A percentile compares a stretch with the other conserved stretches of the same genome.
Evolutionary conservation across 805 yeast species (phyloP).

Genomic region (Nakazawaea sp.): DNA sequence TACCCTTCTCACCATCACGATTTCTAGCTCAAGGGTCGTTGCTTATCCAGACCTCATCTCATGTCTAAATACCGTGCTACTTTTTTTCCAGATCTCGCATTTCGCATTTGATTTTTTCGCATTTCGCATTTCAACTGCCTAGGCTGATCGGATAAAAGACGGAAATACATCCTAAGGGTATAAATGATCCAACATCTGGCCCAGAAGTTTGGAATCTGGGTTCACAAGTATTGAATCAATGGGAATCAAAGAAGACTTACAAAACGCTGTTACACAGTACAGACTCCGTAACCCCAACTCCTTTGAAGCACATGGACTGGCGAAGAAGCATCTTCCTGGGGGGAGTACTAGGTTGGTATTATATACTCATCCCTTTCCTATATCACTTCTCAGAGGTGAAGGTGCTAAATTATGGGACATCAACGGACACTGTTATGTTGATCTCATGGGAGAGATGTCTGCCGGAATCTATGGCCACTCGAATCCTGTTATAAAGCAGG

Average conservation of each 20-base stretch:
- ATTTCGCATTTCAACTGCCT: not conserved
- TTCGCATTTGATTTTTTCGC: not conserved
- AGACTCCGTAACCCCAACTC: conserved; percentile 9
- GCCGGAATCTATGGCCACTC: conserved; percentile 14
- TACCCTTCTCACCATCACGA: conserved; percentile 1
- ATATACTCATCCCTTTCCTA: conserved; percentile 13
- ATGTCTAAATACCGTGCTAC: too few relatives aligned
- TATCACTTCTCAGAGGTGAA: conserved; percentile 7
- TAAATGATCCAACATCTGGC: too few relatives aligned
- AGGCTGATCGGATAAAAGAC: not conserved
- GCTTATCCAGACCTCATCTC: too few relatives aligned
- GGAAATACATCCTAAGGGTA: not conserved
- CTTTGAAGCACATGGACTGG: not conserved
- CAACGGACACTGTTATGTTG: conserved; percentile 13
- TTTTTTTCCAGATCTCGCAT: too few relatives aligned
- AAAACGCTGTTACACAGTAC: too few relatives aligned
- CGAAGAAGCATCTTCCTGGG: conserved; percentile 10
- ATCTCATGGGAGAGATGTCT: conserved; percentile 13
- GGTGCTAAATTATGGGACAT: conserved; percentile 8
- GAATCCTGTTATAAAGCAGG: conserved; percentile 11
- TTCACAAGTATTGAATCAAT: too few relatives aligned
- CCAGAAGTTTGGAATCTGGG: too few relatives aligned
- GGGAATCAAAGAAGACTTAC: too few relatives aligned
- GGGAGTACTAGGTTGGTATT: conserved; percentile 13
- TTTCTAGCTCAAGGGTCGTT: too few relatives aligned